phyloP scores from a whole-genome alignment of 257 asterid species.

The Ophiorrhiza pumila region DNA sequence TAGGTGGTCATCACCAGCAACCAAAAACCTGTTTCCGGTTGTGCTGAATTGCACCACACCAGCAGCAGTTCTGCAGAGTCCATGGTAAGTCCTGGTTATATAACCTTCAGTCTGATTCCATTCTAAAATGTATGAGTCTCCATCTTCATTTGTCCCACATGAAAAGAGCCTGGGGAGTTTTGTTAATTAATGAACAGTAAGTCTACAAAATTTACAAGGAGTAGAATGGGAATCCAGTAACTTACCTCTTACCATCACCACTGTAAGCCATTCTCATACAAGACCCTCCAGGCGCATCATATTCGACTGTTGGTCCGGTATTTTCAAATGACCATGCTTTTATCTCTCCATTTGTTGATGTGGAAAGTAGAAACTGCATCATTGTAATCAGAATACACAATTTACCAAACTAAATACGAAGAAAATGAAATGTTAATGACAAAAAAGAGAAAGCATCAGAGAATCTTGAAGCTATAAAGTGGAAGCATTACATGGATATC shows the following conservation, averaged over 20 bases:
- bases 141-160: slow-evolving; percentile 60
- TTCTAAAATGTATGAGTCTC: slow-evolving; percentile 59
- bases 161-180: slow-evolving; percentile 54
- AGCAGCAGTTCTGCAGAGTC: slow-evolving; percentile 41
- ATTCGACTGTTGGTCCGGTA: slow-evolving; percentile 39
- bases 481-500: slow-evolving; percentile 39
- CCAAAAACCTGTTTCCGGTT: slow-evolving; percentile 38
- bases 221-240: slow-evolving; percentile 2
- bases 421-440: slow-evolving; percentile 1
- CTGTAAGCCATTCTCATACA: slow-evolving; percentile 61
- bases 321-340: slow-evolving; percentile 62
- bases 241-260: slow-evolving; percentile 56
- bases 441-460: neutral
- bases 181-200: slow-evolving; percentile 6
- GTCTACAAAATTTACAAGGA: neutral
- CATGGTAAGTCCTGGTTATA: slow-evolving; percentile 43
- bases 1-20: slow-evolving; percentile 59
- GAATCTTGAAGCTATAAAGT: neutral
- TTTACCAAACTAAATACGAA: neutral
- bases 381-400: neutral
- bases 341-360: slow-evolving; percentile 67
- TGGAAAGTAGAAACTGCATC: slow-evolving; percentile 55
- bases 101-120: slow-evolving; percentile 59
- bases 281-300: slow-evolving; percentile 50
- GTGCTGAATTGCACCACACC: slow-evolving; percentile 48